Base-by-base conservation (phyloP, 805 yeast genomes). In the Pichia eremophila region DNA sequence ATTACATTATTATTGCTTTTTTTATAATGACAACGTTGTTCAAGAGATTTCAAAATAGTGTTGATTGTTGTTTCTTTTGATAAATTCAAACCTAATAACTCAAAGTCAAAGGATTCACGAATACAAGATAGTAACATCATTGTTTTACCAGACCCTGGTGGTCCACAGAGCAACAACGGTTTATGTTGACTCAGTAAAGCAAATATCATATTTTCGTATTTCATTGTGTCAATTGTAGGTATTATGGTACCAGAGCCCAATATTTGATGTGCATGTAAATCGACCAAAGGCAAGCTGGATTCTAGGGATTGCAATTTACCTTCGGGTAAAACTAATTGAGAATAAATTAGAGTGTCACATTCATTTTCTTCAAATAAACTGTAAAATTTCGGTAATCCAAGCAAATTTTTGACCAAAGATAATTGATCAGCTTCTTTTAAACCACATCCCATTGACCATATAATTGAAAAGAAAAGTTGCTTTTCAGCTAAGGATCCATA, bases 131-230 rank as follows among this genome's bases (percentile, higher is more conserved):
- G 72, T 18, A 91, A 65, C 0, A 90, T 80, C 98, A 91, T 90
- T 0, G 98, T 90, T 60, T 91, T 91, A 49, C 98, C 98, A 0
- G 96, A 84, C 5, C 98, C 98, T 0, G 98, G 97, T 0, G 98
- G 98, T 3, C 98, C 98, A 64, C 96, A 88, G 22, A 91, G 69
- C 28, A 91, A 69, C 17, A 87, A 61, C 0, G 95, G 78, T 38
- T 67, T 66, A 46, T 75, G 81, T 41, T 77, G 76, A 34, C 70
- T 68, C 36, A 90, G 57, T 2, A 85, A 61, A 0, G 80, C 68
- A 46, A 72, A 74, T 2, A 91, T 70, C 11, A 85, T 57, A 1
- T 67, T 60, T 50, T 86, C 91, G 48, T 85, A 85, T 47, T 80
- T 71, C 2, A 73, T 60, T 0, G 96, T 89, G 54, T 89, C 97